These are phyloP conservation scores for Ajuga chamaepitys DNA, from an alignment of 257 asterid genomes.

Conservation along the genomic window DNA sequence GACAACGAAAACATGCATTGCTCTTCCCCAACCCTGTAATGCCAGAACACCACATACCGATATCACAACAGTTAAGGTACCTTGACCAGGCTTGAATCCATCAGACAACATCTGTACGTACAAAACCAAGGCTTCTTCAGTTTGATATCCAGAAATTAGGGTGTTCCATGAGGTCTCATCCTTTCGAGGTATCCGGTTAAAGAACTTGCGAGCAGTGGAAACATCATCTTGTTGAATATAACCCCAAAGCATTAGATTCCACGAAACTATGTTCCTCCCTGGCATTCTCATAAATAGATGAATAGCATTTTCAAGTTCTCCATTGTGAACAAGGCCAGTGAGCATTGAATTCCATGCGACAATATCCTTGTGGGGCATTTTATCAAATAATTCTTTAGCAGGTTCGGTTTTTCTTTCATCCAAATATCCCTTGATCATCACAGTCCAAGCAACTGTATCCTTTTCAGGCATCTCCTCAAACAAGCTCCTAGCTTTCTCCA, in stretches of 20 bases:
- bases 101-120: conserved; percentile 32
- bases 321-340: conserved; percentile 40
- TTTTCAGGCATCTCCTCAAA: conserved; percentile 61
- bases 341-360: conserved; percentile 76
- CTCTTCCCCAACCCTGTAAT: conserved; percentile 34
- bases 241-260: conserved; percentile 58
- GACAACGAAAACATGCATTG: conserved; percentile 34
- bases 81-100: conserved; percentile 40
- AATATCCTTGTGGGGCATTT: conserved; percentile 52
- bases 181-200: conserved; percentile 45
- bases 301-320: conserved; percentile 38
- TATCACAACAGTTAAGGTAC: conserved; percentile 38
- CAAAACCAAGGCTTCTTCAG: conserved; percentile 40
- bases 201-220: conserved; percentile 32
- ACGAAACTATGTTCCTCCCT: conserved; percentile 41
- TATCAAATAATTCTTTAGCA: conserved; percentile 45
- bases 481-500: conserved; percentile 44
- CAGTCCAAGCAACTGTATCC: conserved; percentile 79
- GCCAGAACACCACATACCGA: conserved; percentile 43
- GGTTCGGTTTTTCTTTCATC: conserved; percentile 32
- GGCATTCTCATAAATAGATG: conserved; percentile 47
- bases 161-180: conserved; percentile 63
- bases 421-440: conserved; percentile 64
- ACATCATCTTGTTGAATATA: conserved; percentile 43
- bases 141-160: conserved; percentile 41